Base-by-base conservation (phyloP, 768 basidiomycete genomes). In the Rhodocollybia butyracea region DNA sequence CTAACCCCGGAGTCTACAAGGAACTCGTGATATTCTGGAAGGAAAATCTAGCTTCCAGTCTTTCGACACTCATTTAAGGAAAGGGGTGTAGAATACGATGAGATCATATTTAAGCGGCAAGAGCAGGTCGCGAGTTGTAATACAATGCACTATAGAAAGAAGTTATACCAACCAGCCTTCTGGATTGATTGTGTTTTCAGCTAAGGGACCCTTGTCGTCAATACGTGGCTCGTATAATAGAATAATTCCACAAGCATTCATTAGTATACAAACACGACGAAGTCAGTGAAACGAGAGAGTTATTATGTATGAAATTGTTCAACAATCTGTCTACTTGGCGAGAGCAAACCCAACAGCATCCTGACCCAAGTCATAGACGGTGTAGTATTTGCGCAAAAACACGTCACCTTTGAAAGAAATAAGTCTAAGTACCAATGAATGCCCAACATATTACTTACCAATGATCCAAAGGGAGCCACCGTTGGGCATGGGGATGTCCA, bases 341-440 rank as follows among this genome's bases (percentile, higher is more conserved):
- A 32, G 45, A 2, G 93, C 94, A 61, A 95, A 94, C 40, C 92
- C 94, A 59, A 96, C 89, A 38, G 92, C 92, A 68, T 93, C 61
- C 59, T 72, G 76, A 31, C 78, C 86, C 24, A 88, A 78, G 64
- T 94, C 91, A 63, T 92, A 94, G n/a, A 94, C 89, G n/a, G 90
- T 91, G 73, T 79, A 91, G 70, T 88, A 94, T 66, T 86, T 90
- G 70, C 95, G 88, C 52, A 97, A 84, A 84, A 96, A 97, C 57
- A 85, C 89, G 62, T 95, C 91, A 63, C 91, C 86, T 88, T 58
- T 1, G 55, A 13, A 3, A 29, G 2, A 24, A 39, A 24, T 41
- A 6, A 43, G 42, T 40, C 34, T 24, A 38, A 46, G 40, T 8
- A 26, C 24, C 8, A 59, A 6, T 34, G 22, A 15, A 24, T 24